These are phyloP conservation scores for Fusarium brachygibbosum DNA, from an alignment of 2,329 filamentous ascomycete species.

Conservation along the genomic window DNA sequence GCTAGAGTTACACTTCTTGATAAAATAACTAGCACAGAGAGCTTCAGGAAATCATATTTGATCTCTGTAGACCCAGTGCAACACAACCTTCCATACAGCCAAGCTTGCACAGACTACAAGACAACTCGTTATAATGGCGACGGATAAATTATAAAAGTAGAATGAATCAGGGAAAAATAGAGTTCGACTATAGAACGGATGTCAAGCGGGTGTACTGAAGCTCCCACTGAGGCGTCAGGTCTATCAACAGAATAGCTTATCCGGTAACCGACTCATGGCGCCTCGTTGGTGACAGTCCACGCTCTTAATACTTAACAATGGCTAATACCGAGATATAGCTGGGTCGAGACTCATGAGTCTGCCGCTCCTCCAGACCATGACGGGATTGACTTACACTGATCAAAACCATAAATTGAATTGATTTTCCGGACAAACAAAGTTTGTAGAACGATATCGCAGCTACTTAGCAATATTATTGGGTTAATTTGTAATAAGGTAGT, in stretches of 20 bases:
- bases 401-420: constrained; percentile 16
- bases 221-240: constrained; percentile 12
- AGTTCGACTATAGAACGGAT: constrained; percentile 9
- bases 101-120: fast-evolving
- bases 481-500: constrained; percentile 34
- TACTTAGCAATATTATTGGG: background rate
- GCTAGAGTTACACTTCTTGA: no score
- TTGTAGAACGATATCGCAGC: constrained; percentile 1
- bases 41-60: background rate
- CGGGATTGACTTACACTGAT: background rate
- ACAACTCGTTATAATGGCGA: background rate
- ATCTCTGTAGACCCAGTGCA: background rate
- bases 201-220: background rate
- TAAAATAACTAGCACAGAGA: no score
- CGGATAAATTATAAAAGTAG: background rate
- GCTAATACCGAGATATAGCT: background rate
- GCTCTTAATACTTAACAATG: background rate
- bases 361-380: constrained; percentile 1
- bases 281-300: background rate
- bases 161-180: background rate
- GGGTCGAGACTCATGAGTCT: constrained; percentile 5
- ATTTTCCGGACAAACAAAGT: constrained; percentile 4
- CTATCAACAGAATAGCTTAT: constrained; percentile 1
- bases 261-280: background rate
- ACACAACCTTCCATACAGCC: background rate